Base-by-base conservation (phyloP, 2,329 filamentous ascomycete genomes). In the Claviceps maximensis region DNA sequence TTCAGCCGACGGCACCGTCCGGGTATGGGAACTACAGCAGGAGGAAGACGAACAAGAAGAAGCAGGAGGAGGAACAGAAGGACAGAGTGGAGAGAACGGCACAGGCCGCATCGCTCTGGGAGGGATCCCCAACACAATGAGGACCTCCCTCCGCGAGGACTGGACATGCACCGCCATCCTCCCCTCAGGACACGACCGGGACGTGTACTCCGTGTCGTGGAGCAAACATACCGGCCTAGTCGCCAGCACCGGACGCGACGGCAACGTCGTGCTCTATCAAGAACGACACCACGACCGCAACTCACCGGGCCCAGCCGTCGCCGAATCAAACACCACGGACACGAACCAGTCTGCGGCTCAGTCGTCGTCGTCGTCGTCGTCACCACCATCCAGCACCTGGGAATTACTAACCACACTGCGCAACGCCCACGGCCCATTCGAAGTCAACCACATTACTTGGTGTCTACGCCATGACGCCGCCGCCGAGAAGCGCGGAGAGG, bases 381-480 rank as follows among this genome's bases (percentile, higher is more conserved):
- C 77, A 1, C 76, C 79, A 55, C 44, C 49, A 8, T 15, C 50
- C 13, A 33, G 21, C 6, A 29, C 42, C 12, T 97, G 93, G 93
- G 74, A 75, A 7, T 69, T 91, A 3, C 63, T 95, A 17, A 80
- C 82, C 0, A 78, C 79, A n/a, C 64, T 86, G 1, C 75, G 84
- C 48, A 84, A 83, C 36, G 87, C 84, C 2, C 93, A 98, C 66
- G 90, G 89, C 1, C 87, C 94, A 2, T 96, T 91, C 63, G 93
- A 98, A 69, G 78, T 97, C 58, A 98, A 98, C 63, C 89, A 96
- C 67, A 78, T 93, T 49, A 82, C 80, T 2, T 98, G 93, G 93
- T 89, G 89, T 58, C 80, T 77, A 60, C 77, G 90, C 54, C 86
- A 81, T 54, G 89, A 95, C 65, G 74, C 75, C 49, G 83, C 72